Evolutionary conservation across 176 grass and related monocot genomes (phyloP), one percentile per base, ranked within the genome.

Genomic region (Oryza australiensis): DNA sequence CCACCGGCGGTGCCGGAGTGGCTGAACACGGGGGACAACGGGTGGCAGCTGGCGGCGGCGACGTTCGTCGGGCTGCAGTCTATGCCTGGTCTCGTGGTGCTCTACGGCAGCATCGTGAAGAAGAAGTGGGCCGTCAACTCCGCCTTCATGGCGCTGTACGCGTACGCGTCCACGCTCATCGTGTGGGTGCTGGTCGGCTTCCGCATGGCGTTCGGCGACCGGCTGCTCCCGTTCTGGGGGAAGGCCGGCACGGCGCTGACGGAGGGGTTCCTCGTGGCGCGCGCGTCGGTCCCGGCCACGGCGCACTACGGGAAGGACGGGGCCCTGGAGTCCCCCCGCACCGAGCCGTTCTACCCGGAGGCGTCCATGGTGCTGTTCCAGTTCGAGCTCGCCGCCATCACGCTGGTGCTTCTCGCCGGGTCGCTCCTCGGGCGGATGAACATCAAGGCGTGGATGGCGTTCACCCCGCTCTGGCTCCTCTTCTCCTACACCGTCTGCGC

Each of bases 21-120:
- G 94, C 90, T 97, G 72, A 91, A 91, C 94, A 93, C 90, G 40
- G 94, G 94, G 20, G 94, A 93, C 88, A 97, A 91, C 40, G 91
- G 90, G 30, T 93, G 94, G 94, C 94, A 97, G 85, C 35, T 96
- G 62, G 77, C 77, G 12, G 75, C 88, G 35, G 83, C 94, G 13
- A 93, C 94, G 62, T 82, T 93, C 80, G 89, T 93, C 0, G 94
- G 94, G 3, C 30, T 92, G 43, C 93, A 95, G 82, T 86, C 90
- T 26, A 90, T 90, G 93, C 90, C 93, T 3, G 93, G 90, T 3
- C 93, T 95, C 0, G 93, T 90, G 0, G 85, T 90, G 63, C 90
- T 95, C 7, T 95, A 92, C 66, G 93, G 90, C 57, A 90, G 87
- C 82, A 95, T 92, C 82, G 93, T 95, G 3, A 95, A 95, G 76